Conservation (phyloP, 768 basidiomycete genomes). For the Porpolomopsis calyptriformis region DNA sequence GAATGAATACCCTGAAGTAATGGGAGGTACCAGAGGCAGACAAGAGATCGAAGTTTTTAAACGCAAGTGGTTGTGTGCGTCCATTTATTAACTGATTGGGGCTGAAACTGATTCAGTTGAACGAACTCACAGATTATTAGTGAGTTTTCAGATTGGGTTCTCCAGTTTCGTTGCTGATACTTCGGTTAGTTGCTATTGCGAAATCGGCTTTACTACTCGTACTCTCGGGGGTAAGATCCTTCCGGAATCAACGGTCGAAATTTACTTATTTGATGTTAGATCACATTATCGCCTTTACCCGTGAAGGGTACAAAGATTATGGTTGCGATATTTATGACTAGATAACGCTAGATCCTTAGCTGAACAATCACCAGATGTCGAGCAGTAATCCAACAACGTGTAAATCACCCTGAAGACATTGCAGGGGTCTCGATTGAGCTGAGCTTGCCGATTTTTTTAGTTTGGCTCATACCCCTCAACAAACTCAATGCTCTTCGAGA, state of each 20-base stretch:
- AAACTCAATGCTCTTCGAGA: no score
- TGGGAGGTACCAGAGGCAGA: conserved; percentile 30
- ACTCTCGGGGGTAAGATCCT: conserved; percentile 45
- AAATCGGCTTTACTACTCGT: conserved; percentile 62
- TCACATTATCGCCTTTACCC: conserved; percentile 53
- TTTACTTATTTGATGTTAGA: conserved; percentile 26
- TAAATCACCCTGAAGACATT: no score
- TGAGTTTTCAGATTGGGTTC: no score
- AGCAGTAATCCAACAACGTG: no score
- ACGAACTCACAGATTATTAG: conserved; percentile 42
- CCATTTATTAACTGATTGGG: conserved; percentile 9
- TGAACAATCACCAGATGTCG: no score
- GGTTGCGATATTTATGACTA: conserved; percentile 37
- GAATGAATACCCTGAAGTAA: conserved; percentile 49
- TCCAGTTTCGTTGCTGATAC: not conserved
- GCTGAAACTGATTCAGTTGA: no score
- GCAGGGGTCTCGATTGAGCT: no score
- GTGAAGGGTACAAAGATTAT: conserved; percentile 52
- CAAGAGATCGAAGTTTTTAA: conserved; percentile 65
- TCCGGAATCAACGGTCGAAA: no score
- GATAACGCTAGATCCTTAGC: no score
- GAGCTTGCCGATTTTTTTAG: no score
- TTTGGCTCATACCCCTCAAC: no score
- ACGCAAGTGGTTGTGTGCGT: conserved; percentile 63
- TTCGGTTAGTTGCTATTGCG: conserved; percentile 50